Conservation (phyloP, 768 basidiomycete genomes). For the Agrocybe chaxingu region DNA sequence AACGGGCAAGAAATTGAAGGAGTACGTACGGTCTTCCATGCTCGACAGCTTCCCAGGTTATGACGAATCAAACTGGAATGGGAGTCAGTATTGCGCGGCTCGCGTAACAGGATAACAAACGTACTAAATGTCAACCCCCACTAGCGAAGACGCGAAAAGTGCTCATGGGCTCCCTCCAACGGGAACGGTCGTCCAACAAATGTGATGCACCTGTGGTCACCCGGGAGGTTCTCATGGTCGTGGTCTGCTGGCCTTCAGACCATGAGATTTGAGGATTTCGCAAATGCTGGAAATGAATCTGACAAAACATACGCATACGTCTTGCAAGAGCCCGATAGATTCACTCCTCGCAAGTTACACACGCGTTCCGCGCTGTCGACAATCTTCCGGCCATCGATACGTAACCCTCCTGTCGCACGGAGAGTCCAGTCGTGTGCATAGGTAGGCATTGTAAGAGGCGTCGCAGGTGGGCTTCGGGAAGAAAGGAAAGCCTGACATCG, state of each 20-base stretch:
- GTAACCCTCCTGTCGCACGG: conserved; percentile 42
- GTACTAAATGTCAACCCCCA: conserved; percentile 88
- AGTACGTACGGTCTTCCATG: conserved; percentile 83
- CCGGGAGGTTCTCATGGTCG: conserved; percentile 66
- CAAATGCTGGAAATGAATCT: background rate
- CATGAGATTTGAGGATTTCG: conserved; percentile 5
- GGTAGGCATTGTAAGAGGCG: conserved; percentile 42
- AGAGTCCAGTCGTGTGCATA: conserved; percentile 77
- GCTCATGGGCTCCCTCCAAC: conserved; percentile 81
- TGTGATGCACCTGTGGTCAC: conserved; percentile 59
- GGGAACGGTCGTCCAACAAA: conserved; percentile 94
- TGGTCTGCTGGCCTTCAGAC: conserved; percentile 61
- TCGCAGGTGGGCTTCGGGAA: conserved; percentile 41
- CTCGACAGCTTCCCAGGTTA: conserved; percentile 97
- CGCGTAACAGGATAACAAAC: conserved; percentile 20
- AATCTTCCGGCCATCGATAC: conserved; percentile 73
- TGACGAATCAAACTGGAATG: conserved; percentile 75
- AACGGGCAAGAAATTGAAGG: background rate
- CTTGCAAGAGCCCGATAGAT: conserved; percentile 82
- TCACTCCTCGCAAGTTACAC: conserved; percentile 79
- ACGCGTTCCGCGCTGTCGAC: conserved; percentile 79
- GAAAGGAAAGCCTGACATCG: conserved; percentile 34
- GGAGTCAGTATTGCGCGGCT: background rate
- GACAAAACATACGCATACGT: conserved; percentile 54
- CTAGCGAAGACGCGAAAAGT: conserved; percentile 72